phyloP scores from a whole-genome alignment of 257 asterid genomes.

The Scutellaria galericulata region DNA sequence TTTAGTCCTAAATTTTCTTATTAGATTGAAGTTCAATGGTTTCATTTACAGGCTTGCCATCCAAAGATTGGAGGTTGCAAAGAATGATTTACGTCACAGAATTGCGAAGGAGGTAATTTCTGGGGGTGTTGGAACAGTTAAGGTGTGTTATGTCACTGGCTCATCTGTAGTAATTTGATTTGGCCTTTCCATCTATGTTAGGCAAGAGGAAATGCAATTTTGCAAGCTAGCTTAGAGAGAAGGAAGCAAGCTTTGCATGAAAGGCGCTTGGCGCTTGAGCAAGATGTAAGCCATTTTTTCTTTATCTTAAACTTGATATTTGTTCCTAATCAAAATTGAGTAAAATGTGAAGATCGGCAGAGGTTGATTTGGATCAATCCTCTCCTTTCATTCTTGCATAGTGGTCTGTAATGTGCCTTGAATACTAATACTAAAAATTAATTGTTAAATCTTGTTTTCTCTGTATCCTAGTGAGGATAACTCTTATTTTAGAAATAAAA shows the following conservation, averaged over 20 bases:
- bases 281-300: conserved; percentile 67
- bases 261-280: conserved; percentile 95
- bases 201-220: conserved; percentile 97
- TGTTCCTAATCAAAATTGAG: conserved; percentile 4
- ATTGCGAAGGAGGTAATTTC: conserved; percentile 84
- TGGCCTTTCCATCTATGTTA: conserved; percentile 38
- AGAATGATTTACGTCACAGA: conserved; percentile 88
- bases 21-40: conserved; percentile 33
- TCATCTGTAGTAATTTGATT: conserved; percentile 29
- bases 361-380: conserved; percentile 8
- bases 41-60: conserved; percentile 73
- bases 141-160: conserved; percentile 22
- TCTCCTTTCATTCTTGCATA: not conserved
- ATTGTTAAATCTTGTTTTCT: not conserved
- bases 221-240: conserved; percentile 98
- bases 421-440: not conserved
- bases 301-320: not conserved
- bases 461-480: not conserved
- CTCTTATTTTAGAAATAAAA: conserved; percentile 4
- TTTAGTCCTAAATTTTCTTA: conserved; percentile 24
- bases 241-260: conserved; percentile 97
- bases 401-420: not conserved
- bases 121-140: conserved; percentile 22
- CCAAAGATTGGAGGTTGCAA: conserved; percentile 88
- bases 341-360: not conserved